Percentiles rank a stretch among this genome's conserved stretches.
Conservation (phyloP, 2,329 filamentous ascomycete species). For the Aspergillus persii region DNA sequence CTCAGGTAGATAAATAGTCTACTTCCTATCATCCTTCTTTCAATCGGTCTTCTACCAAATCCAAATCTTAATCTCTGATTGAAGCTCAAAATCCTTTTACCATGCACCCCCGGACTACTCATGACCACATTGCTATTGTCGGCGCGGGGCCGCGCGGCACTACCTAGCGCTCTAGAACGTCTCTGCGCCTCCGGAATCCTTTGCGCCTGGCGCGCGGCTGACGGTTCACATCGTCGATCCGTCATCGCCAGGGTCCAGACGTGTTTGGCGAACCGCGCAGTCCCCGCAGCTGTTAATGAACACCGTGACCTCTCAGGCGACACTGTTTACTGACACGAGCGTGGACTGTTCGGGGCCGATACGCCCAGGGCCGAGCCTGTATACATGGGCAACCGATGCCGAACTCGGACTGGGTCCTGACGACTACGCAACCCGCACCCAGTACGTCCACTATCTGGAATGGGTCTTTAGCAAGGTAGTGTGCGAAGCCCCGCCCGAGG, state of each 20-base stretch:
- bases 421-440: not conserved
- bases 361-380: not conserved
- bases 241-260: not conserved
- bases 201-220: not conserved
- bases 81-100: no score
- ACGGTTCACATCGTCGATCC: constrained; percentile 3
- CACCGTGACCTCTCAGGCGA: constrained; percentile 1
- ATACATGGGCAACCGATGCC: not conserved
- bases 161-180: not conserved
- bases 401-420: not conserved
- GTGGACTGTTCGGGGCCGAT: not conserved
- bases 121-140: not conserved
- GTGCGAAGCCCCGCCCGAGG: not conserved
- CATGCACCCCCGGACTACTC: no score
- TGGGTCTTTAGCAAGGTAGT: not conserved
- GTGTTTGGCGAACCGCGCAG: constrained; percentile 2
- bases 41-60: no score
- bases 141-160: not conserved
- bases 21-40: no score
- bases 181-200: not conserved
- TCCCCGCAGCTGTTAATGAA: constrained; percentile 3
- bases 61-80: no score
- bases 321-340: not conserved
- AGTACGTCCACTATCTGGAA: not conserved
- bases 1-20: no score